Percentiles rank a stretch among this genome's conserved stretches.
Evolutionary conservation across 139 green algal species (phyloP).

Genomic region (Deuterostichococcus epilithicus): DNA sequence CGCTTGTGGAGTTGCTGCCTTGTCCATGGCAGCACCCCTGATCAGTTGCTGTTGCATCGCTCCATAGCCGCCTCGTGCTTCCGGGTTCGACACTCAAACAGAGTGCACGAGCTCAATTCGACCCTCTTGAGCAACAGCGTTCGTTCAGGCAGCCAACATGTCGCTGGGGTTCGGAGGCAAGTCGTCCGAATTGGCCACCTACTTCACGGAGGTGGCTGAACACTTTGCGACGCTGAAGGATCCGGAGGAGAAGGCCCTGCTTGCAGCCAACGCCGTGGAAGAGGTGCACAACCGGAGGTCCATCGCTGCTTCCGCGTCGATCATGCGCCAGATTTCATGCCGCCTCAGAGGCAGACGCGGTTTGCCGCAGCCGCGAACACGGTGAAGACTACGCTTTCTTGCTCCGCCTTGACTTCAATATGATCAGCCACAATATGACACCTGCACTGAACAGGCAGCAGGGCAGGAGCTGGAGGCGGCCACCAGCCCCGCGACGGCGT

Average conservation of each 20-base stretch:
- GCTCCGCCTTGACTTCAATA: neutral
- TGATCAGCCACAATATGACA: neutral
- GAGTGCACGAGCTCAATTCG: too few species aligned
- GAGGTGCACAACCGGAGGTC: constrained; percentile 24
- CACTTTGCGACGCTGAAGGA: constrained; percentile 57
- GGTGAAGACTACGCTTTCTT: neutral
- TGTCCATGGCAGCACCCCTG: too few species aligned
- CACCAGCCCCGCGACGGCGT: constrained; percentile 42
- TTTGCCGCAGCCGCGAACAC: neutral
- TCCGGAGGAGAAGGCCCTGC: constrained; percentile 52
- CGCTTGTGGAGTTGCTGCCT: too few species aligned
- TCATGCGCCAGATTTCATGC: too few species aligned
- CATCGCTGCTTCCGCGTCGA: constrained; percentile 2
- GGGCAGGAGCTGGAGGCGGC: constrained; percentile 24
- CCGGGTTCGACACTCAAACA: too few species aligned
- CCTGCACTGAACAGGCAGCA: neutral
- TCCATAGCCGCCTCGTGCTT: too few species aligned
- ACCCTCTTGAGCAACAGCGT: too few species aligned
- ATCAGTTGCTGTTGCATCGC: too few species aligned
- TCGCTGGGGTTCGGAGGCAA: neutral
- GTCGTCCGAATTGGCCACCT: constrained; percentile 9
- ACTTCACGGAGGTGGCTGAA: constrained; percentile 41
- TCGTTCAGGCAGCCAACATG: too few species aligned
- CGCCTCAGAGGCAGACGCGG: too few species aligned
- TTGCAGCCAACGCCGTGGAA: constrained; percentile 64